Evolutionary conservation across 148 eudicot species (phyloP), one percentile per base, ranked within the genome.

Genomic region (Chenopodium formosanum): DNA sequence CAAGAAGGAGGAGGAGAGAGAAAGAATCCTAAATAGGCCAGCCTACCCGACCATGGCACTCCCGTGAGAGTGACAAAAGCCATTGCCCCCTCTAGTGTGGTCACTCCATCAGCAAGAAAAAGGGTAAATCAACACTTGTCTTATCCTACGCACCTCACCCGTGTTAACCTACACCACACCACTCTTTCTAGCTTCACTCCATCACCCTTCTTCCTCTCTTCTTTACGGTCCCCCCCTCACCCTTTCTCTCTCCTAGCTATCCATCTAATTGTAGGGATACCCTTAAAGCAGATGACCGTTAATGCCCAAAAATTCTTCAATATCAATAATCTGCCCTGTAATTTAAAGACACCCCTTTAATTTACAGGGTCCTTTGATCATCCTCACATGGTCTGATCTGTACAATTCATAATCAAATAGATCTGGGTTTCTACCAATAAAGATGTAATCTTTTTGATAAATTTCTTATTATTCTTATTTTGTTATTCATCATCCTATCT

Each of bases 11-110:
- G 12, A 31, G 50, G 70, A 72, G n/a, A 50, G 70, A 70, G 75
- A 70, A 71, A 79, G 80, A 60, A 71, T 67, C 76, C 79, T 78
- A 80, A 80, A 50, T 67, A 71, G 76, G 77, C 53, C 79, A 81
- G 76, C 53, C 74, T 13, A 84, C 85, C 82, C 75, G 65, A 84
- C 89, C 85, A 80, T 84, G 85, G 85, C 83, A 85, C 78, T 87
- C 89, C 69, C 89, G 89, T 85, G 89, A 87, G 79, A 82, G 83
- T 87, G 85, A 87, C 89, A 87, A 87, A 87, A 87, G 87, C 85
- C 83, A 77, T 73, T 77, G 78, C 77, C 83, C 84, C 74, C 78
- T 65, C 46, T n/a, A 71, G 31, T 29, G 75, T 84, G 81, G 79
- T 81, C 84, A 73, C 78, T 75, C 77, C 19, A 20, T 9, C 44